Base-by-base conservation (phyloP, 2,329 filamentous ascomycete genomes). In the Exophiala bonariae region DNA sequence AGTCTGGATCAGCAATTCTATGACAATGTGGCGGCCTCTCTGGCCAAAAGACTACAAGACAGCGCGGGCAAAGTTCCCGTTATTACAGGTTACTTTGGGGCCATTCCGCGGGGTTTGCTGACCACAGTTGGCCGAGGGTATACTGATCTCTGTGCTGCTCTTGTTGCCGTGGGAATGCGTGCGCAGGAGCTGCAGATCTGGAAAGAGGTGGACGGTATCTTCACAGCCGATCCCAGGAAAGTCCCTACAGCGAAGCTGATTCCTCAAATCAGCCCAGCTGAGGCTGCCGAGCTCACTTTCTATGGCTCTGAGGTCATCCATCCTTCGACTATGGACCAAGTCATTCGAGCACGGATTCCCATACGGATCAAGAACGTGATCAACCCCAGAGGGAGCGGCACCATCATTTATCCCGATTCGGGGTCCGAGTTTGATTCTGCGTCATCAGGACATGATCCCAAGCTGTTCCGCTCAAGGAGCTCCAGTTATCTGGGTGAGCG, bases 171-270 rank as follows among this genome's bases (percentile, higher is more conserved):
- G 8, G 92, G 90, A 3, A 74, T 95, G n/a, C 77, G 82, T 59
- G 93, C 93, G 1, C 75, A 85, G 44, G 93, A 99, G 68, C 78
- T 99, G 42, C 93, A 99, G 68, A 87, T 99, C 55, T 97, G 93
- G 93, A 99, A 99, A 73, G 93, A 99, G 66, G 93, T 99, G 5
- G 93, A 99, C 67, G 91, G 90, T 49, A 95, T 97, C 64, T 93
- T 96, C 69, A 87, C 83, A 1, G 83, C 84, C 4, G 92, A 96
- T 63, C 89, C 89, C 3, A 82, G 86, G 59, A 95, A 93, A 68
- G 89, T 95, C 31, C 91, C 92, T 3, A 97, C 92, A 1, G 95
- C 93, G n/a, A 80, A 86, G 37, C 77, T 99, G n/a, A 79, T 99
- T 35, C 73, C 85, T 9, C 85, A 85, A 44, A 96, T 99, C 65